Conservation (phyloP, 2,329 filamentous ascomycete species). For the Canariomyces notabilis region DNA sequence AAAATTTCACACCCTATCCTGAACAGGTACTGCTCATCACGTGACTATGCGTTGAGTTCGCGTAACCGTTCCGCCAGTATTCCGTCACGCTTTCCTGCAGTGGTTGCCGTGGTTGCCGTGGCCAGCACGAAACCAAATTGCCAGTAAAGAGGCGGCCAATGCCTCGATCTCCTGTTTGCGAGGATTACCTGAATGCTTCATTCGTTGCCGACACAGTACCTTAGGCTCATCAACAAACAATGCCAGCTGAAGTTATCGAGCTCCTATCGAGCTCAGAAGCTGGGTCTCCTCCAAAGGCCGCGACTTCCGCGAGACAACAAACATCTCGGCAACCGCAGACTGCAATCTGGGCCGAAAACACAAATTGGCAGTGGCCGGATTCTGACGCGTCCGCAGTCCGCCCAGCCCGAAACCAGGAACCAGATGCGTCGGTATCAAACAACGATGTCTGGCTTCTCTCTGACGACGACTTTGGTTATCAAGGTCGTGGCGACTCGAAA, state of each 20-base stretch:
- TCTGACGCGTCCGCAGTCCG: background rate
- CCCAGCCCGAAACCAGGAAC: background rate
- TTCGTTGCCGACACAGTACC: background rate
- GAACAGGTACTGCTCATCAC: too few relatives aligned
- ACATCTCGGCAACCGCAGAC: background rate
- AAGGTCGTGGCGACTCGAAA: background rate
- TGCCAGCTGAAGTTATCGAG: slow-evolving; percentile 20
- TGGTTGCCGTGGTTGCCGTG: background rate
- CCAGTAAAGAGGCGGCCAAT: too few relatives aligned
- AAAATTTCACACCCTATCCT: too few relatives aligned
- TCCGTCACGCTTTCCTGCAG: too few relatives aligned
- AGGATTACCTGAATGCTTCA: background rate
- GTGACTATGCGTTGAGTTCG: slow-evolving; percentile 21
- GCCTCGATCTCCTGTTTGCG: background rate
- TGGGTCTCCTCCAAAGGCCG: background rate
- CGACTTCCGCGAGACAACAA: background rate
- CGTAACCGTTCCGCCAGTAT: slow-evolving; percentile 16
- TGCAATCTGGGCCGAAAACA: too few relatives aligned
- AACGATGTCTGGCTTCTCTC: slow-evolving; percentile 8
- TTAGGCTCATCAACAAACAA: slow-evolving; percentile 3
- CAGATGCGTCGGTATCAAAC: background rate
- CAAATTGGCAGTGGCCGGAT: too few relatives aligned
- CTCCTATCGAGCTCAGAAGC: slow-evolving; percentile 18
- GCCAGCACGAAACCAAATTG: too few relatives aligned
- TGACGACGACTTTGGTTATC: background rate